Evolutionary conservation across 345 rosid genomes (phyloP).

Genomic region (Bretschneidera sinensis): DNA sequence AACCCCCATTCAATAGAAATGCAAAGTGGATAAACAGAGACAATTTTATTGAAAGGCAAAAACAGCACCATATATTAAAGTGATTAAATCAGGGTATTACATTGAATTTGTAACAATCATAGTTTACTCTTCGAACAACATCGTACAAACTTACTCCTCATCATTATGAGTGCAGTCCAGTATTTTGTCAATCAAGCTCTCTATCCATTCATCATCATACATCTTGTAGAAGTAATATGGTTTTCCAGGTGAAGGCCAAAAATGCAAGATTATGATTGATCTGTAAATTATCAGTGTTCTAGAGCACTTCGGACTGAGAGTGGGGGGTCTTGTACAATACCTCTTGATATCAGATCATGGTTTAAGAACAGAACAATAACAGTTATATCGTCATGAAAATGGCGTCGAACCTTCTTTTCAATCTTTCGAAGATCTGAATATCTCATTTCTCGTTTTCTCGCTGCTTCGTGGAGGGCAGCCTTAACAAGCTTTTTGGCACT

Average conservation of each 20-base stretch:
- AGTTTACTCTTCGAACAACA: background rate
- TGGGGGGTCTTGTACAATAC: constrained; percentile 43
- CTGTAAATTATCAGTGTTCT: constrained; percentile 39
- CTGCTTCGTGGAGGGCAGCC: constrained; percentile 90
- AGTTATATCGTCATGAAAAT: constrained; percentile 94
- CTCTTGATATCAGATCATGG: constrained; percentile 71
- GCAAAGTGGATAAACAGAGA: background rate
- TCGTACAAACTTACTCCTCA: background rate
- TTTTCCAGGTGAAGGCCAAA: background rate
- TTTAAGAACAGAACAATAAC: constrained; percentile 80
- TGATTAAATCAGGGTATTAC: background rate
- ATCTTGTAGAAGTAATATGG: background rate
- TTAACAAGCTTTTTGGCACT: constrained; percentile 82
- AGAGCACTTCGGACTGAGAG: constrained; percentile 62
- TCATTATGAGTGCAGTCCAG: no score
- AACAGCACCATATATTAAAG: background rate
- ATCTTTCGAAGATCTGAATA: constrained; percentile 84
- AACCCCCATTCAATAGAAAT: no score
- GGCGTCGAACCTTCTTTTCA: constrained; percentile 85
- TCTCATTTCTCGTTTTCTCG: constrained; percentile 80
- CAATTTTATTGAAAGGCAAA: background rate
- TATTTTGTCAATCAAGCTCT: background rate
- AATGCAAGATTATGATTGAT: constrained; percentile 8
- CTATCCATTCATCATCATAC: background rate
- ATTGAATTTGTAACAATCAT: background rate